Conservation (phyloP, 2,329 filamentous ascomycete species). For the Sporothrix pallida region DNA sequence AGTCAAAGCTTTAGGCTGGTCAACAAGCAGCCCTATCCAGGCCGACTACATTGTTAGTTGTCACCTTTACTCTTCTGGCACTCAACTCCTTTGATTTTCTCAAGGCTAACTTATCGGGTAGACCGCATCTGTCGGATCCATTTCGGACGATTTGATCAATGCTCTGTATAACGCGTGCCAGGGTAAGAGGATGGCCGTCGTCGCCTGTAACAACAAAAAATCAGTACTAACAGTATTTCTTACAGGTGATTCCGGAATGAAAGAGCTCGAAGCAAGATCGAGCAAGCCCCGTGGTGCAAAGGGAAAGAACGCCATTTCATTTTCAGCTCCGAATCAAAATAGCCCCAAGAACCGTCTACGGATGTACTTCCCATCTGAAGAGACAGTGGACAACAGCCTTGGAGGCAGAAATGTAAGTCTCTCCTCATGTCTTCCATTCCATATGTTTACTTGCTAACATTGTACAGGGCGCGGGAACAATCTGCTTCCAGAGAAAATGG, state of each 20-base stretch:
- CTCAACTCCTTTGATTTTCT: no score
- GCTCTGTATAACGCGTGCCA: conserved; percentile 61
- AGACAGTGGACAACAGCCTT: conserved; percentile 69
- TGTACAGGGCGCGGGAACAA: conserved; percentile 74
- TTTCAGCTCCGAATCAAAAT: neutral
- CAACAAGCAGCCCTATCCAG: conserved; percentile 60
- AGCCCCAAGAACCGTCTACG: conserved; percentile 58
- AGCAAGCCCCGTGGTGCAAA: conserved; percentile 42
- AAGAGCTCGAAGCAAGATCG: conserved; percentile 52
- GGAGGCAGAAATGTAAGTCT: conserved; percentile 64
- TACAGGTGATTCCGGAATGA: conserved; percentile 52
- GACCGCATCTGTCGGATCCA: conserved; percentile 80
- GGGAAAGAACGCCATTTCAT: conserved; percentile 29
- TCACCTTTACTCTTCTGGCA: neutral
- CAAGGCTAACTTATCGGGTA: conserved; percentile 44
- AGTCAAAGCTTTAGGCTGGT: conserved; percentile 67
- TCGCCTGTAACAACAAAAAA: neutral
- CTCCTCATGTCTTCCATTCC: no score
- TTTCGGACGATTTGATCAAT: conserved; percentile 71
- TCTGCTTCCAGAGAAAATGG: conserved; percentile 76
- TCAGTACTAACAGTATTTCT: neutral
- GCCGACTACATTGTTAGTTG: conserved; percentile 74
- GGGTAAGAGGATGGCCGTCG: conserved; percentile 48
- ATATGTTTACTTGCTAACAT: neutral
- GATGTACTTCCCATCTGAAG: conserved; percentile 79